A percentile compares a stretch with the other conserved stretches of the same genome.
Conservation (phyloP, 2,329 filamentous ascomycete genomes). For the Diplodia sapinea region DNA sequence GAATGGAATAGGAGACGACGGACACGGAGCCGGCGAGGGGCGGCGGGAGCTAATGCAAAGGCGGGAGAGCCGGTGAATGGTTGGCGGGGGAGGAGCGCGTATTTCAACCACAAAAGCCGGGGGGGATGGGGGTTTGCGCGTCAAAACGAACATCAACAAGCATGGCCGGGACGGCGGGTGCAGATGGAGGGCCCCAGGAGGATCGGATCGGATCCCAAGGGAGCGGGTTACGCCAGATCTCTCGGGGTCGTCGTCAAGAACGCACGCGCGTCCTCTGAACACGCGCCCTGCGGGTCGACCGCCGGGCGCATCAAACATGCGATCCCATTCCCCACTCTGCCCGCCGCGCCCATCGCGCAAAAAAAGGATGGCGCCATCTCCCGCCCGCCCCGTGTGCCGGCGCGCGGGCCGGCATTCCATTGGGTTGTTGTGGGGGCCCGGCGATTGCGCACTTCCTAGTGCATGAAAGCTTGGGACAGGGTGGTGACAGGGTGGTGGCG, state of each 20-base stretch:
- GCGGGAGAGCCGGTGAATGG: neutral
- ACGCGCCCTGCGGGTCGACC: neutral
- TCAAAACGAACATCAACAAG: no score
- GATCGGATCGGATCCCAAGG: neutral
- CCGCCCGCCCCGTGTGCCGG: neutral
- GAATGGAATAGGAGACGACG: neutral
- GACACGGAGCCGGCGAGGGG: neutral
- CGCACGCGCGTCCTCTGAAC: neutral
- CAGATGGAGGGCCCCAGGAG: neutral
- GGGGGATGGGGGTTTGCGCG: neutral
- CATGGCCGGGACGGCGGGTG: neutral
- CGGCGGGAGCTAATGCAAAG: neutral
- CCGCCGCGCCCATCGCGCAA: neutral
- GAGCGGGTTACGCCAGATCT: neutral
- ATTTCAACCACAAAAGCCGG: neutral
- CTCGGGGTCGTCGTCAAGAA: neutral
- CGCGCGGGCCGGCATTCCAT: neutral
- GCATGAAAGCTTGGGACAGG: neutral
- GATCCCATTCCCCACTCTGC: neutral
- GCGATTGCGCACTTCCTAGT: neutral
- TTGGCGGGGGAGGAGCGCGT: neutral
- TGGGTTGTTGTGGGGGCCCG: neutral
- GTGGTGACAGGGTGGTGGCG: neutral
- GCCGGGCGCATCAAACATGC: slow-evolving; percentile 1
- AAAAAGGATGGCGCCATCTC: neutral